A percentile compares a stretch with the other conserved stretches of the same genome.
Conservation (phyloP, 345 rosid species). For the Citrus inodora region DNA sequence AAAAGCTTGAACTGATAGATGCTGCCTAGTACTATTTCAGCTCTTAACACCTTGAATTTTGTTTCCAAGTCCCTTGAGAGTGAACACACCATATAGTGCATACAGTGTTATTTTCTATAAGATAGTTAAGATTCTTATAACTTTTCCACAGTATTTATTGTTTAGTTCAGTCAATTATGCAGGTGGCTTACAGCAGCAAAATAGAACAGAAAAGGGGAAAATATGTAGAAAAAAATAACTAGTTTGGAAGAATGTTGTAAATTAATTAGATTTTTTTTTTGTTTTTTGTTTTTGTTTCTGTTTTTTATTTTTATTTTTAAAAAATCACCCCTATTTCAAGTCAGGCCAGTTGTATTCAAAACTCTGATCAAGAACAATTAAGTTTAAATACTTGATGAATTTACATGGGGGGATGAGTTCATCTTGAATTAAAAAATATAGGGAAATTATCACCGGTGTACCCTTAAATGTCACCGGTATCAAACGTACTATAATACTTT, state of each 20-base stretch:
- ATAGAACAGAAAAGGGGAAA: not conserved
- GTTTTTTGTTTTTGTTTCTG: not conserved
- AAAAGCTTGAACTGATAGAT: not conserved
- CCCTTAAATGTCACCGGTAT: no score
- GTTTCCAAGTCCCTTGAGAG: not conserved
- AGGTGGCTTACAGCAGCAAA: not conserved
- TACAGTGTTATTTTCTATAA: not conserved
- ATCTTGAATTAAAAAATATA: not conserved
- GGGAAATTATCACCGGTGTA: no score
- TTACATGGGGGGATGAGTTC: not conserved
- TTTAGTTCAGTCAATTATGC: not conserved
- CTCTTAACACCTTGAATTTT: not conserved
- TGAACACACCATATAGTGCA: not conserved
- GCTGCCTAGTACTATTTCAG: not conserved
- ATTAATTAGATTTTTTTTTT: not conserved
- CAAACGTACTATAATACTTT: no score
- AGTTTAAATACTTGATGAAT: not conserved
- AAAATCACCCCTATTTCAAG: no score
- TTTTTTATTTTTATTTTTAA: not conserved
- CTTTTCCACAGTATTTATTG: not conserved
- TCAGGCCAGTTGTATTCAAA: not conserved
- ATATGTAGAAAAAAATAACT: not conserved
- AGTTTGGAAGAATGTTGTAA: not conserved
- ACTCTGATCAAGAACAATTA: not conserved
- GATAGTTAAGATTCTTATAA: not conserved